Base-by-base conservation (phyloP, 163 green algal genomes). In the Prototheca wickerhamii region DNA sequence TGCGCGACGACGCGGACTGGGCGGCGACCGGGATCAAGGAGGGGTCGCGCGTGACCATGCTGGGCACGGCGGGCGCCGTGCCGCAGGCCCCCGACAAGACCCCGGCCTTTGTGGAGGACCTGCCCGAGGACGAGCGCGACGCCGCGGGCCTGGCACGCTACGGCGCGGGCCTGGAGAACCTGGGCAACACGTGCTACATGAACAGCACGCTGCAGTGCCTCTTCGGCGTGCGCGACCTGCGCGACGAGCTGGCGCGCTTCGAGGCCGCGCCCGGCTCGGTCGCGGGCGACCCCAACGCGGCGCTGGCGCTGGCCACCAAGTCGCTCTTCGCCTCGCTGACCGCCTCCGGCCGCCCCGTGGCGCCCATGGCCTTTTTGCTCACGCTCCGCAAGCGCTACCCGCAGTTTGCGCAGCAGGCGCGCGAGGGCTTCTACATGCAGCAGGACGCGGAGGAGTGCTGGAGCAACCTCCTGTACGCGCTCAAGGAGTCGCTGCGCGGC, bases 361-460 rank as follows among this genome's bases (percentile, higher is more conserved):
- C 80, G 18, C 94, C 94, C 3, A 85, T 90, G 50, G 69, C 71
- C 8, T 98, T 99, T 67, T 80, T 97, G 37, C 69, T 87, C 31
- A 72, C 77, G n/a, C 72, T 99, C 67, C 82, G 93, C 15, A 62
- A 86, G 50, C 76, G 74, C 55, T 95, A 86, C 71, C 93, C 93
- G 20, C 93, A 97, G 78, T 99, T 99, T 78, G 88, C 77, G n/a
- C 83, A 98, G 75, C 77, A 60, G 23, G 73, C 59, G 34, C 56
- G 70, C 42, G 73, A 75, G 25, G 91, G 91, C 37, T 68, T 75
- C 25, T 92, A 84, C 75, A 90, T 87, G 77, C 93, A 99, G 84
- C 92, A 98, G 81, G 93, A 99, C 67, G 93, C 93, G 21, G 93
- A 99, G 77, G 93, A 99, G 78, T 99, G 93, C 80, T 97, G 85